Evolutionary conservation across 345 rosid species (phyloP), one percentile per base, ranked within the genome.

Genomic region (Barbarea vulgaris): DNA sequence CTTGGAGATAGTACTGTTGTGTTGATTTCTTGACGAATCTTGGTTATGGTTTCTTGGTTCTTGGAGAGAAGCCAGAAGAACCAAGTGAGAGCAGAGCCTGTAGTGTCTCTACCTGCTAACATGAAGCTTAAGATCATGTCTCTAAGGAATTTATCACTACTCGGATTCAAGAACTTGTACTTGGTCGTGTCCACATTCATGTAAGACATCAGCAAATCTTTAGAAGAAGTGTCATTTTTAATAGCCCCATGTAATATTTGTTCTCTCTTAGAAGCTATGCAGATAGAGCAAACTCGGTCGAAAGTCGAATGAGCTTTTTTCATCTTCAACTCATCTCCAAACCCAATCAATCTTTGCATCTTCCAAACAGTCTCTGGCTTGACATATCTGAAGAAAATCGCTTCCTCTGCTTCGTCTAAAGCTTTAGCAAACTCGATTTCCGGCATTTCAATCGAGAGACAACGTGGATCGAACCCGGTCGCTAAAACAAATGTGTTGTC

Each of bases 401-500:
- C 83, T 69, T 74, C 83, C 67, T 61, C 75, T 13, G 76, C 77
- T 6, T 84, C 83, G 31, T 84, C 81, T 50, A 83, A 66, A 1
- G 85, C 86, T 41, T 44, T 63, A 8, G 77, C 48, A 34, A 84
- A 77, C 15, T 48, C 18, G 13, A 75, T 59, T 12, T 78, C 48
- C 3, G 85, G 85, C n/a, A 84, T 57, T 6, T 79, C 73, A 0
- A 65, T 62, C 1, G 79, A 73, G 41, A 86, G 55, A 64, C 55
- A 81, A 1, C 63, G 73, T 1, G 85, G 86, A 70, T 84, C 87
- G 2, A 65, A 51, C 25, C 86, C 83, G 9, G 83, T 78, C 0
- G 80, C 77, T 18, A 86, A 64, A n/a, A 70, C 52, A 63, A 82
- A 84, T 0, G 83, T 80, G 8, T 74, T 72, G 50, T 86, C 87